Percentiles rank a stretch among this genome's conserved stretches.
Conservation (phyloP, 2,329 filamentous ascomycete genomes). For the Ophiostoma australiae region DNA sequence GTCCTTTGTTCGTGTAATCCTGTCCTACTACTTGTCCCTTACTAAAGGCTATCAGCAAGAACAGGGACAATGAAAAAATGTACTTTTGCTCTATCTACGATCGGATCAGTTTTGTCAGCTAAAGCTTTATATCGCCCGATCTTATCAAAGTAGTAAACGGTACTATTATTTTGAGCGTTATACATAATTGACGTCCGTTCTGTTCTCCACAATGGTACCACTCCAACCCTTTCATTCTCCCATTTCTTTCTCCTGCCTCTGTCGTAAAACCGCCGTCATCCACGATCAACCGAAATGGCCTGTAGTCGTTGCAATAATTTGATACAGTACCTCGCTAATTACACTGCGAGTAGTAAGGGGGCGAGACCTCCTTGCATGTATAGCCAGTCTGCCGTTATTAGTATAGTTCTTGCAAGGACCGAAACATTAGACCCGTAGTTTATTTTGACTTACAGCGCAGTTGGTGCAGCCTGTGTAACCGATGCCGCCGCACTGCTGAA, state of each 20-base stretch:
- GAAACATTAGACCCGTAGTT: background rate
- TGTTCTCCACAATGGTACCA: too few relatives aligned
- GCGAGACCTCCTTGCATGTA: background rate
- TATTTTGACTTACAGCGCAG: conserved; percentile 37
- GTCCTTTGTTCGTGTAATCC: background rate
- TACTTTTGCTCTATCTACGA: background rate
- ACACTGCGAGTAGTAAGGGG: conserved; percentile 2
- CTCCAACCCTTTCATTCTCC: too few relatives aligned
- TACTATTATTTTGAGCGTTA: background rate
- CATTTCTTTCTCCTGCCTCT: too few relatives aligned
- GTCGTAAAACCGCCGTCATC: too few relatives aligned
- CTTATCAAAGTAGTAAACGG: background rate
- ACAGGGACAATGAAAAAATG: background rate
- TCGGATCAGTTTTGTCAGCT: background rate
- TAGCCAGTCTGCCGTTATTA: background rate
- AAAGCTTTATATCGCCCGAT: background rate
- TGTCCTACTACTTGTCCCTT: background rate
- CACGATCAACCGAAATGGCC: too few relatives aligned
- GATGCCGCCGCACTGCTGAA: background rate
- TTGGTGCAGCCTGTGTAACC: conserved; percentile 40
- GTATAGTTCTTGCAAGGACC: background rate
- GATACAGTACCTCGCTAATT: background rate
- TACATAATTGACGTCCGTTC: too few relatives aligned
- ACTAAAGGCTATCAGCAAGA: background rate
- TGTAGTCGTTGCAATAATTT: background rate